phyloP scores from a whole-genome alignment of 1,284 basidiomycete species.

The Irpex sp. region DNA sequence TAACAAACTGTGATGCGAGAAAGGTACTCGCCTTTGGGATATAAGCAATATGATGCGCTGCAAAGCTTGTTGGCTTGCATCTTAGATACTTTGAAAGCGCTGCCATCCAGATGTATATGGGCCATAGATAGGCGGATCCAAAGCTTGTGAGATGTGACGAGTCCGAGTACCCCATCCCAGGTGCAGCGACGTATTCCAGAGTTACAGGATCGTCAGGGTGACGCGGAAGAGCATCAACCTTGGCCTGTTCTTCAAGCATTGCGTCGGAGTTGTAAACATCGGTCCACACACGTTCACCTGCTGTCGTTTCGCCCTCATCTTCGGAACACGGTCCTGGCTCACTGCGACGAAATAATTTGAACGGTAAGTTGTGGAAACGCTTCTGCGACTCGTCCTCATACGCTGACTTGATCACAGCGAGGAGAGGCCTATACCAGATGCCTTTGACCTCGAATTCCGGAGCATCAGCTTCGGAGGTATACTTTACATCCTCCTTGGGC shows the following conservation, averaged over 20 bases:
- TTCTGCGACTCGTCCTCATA: constrained; percentile 3
- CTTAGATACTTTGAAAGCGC: constrained; percentile 23
- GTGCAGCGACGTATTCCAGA: constrained; percentile 14
- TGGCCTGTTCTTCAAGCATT: constrained; percentile 17
- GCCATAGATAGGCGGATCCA: constrained; percentile 33
- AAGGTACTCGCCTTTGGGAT: not conserved
- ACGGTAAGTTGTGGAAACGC: constrained; percentile 6
- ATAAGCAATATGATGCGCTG: constrained; percentile 25
- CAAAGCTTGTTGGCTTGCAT: constrained; percentile 15
- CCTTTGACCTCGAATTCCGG: constrained; percentile 23
- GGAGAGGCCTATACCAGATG: constrained; percentile 15
- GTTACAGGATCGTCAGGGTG: constrained; percentile 9
- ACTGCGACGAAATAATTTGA: constrained; percentile 1
- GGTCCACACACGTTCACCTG: not conserved
- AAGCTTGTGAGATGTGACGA: constrained; percentile 34
- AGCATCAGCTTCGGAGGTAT: constrained; percentile 19
- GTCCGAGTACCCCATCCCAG: constrained; percentile 34
- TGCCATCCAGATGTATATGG: constrained; percentile 32
- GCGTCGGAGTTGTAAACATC: constrained; percentile 7
- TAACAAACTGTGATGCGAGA: not conserved
- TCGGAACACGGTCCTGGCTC: not conserved
- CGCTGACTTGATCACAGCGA: constrained; percentile 10
- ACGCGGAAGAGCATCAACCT: constrained; percentile 8
- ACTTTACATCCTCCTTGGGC: constrained; percentile 14
- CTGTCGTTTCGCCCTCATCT: not conserved